These are phyloP conservation scores for Physcia stellaris DNA, from an alignment of 495 filamentous ascomycete species.

Conservation along the genomic window DNA sequence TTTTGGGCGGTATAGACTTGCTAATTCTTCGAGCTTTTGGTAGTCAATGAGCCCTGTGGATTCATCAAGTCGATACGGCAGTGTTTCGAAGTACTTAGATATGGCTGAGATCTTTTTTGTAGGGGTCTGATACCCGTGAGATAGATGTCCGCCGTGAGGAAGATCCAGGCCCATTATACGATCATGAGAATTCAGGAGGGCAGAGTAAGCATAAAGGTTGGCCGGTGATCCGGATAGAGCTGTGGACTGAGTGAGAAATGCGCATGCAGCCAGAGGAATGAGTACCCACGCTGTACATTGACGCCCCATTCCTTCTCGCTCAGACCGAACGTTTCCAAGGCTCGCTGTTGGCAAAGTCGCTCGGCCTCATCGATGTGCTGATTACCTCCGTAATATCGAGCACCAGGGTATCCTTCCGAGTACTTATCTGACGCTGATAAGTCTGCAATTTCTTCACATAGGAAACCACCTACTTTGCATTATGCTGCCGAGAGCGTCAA, in stretches of 20 bases:
- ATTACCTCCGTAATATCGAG: constrained; percentile 94
- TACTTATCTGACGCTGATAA: constrained; percentile 65
- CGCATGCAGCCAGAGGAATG: background rate
- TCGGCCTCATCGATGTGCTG: constrained; percentile 89
- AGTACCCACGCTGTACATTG: constrained; percentile 76
- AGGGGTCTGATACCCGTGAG: constrained; percentile 94
- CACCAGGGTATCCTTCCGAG: constrained; percentile 95
- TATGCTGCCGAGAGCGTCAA: constrained; percentile 90
- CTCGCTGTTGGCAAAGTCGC: constrained; percentile 75
- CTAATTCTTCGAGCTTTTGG: constrained; percentile 70
- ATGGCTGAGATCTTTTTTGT: constrained; percentile 97
- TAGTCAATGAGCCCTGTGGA: constrained; percentile 91
- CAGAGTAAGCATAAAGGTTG: constrained; percentile 92
- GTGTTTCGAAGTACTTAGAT: constrained; percentile 96
- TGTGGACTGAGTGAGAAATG: constrained; percentile 20
- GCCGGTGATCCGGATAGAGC: constrained; percentile 91
- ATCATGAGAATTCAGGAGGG: constrained; percentile 81
- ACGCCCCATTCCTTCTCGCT: constrained; percentile 88
- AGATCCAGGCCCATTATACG: constrained; percentile 95
- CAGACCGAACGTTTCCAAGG: constrained; percentile 73
- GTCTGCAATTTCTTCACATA: constrained; percentile 3
- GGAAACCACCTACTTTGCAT: constrained; percentile 75
- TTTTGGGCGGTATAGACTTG: constrained; percentile 80
- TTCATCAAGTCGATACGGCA: constrained; percentile 87
- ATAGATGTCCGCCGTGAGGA: constrained; percentile 91